Conservation (phyloP, 495 filamentous ascomycete species). For the Beverwykella pulmonaria region DNA sequence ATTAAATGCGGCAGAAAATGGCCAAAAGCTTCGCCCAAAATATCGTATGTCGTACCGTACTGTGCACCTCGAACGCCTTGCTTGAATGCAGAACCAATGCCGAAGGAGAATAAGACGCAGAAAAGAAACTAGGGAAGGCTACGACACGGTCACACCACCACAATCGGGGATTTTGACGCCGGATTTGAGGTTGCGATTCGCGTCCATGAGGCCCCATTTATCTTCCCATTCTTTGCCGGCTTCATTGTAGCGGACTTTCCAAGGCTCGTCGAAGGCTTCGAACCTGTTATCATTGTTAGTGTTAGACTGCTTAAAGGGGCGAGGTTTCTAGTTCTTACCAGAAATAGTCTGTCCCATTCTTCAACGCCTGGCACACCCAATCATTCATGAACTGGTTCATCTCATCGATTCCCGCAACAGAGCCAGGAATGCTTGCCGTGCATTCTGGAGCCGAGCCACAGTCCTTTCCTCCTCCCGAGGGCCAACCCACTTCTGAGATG, state of each 20-base stretch:
- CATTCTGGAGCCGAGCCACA: slow-evolving; percentile 64
- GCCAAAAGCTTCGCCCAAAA: not conserved
- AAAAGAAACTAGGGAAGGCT: not conserved
- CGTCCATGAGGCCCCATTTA: slow-evolving; percentile 92
- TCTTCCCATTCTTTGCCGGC: slow-evolving; percentile 83
- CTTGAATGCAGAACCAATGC: slow-evolving; percentile 3
- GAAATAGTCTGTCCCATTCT: slow-evolving; percentile 86
- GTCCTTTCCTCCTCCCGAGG: slow-evolving; percentile 77
- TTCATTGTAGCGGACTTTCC: slow-evolving; percentile 78
- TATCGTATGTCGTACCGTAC: not conserved
- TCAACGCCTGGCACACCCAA: slow-evolving; percentile 80
- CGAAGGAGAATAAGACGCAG: not conserved
- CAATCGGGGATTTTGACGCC: slow-evolving; percentile 89
- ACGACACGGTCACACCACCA: slow-evolving; percentile 66
- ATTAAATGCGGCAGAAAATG: not conserved
- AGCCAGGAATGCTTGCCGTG: slow-evolving; percentile 55
- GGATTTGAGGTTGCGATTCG: slow-evolving; percentile 79
- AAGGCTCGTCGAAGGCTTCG: slow-evolving; percentile 92
- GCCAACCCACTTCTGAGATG: slow-evolving; percentile 94
- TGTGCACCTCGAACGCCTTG: slow-evolving; percentile 12
- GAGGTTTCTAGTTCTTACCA: slow-evolving; percentile 60
- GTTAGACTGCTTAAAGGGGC: not conserved
- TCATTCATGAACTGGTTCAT: slow-evolving; percentile 85
- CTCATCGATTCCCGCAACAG: slow-evolving; percentile 77
- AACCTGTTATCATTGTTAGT: slow-evolving; percentile 59